phyloP scores from a whole-genome alignment of 2,329 filamentous ascomycete species.

The Penicillium sp. region DNA sequence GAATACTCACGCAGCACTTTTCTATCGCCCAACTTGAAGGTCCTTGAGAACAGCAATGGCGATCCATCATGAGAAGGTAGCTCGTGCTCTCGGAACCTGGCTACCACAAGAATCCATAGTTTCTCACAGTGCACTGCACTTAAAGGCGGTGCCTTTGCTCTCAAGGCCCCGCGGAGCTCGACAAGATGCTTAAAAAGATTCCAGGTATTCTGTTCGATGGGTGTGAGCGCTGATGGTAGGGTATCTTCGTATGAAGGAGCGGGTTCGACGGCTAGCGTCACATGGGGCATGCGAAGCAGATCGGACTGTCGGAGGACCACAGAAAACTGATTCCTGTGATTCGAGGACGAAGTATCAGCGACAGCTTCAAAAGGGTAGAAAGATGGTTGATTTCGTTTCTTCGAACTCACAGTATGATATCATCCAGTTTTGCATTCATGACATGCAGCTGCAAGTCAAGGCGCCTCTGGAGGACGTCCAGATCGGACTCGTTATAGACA shows the following conservation, averaged over 20 bases:
- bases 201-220: neutral
- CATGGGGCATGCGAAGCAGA: neutral
- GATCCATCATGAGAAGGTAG: neutral
- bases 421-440: conserved; percentile 6
- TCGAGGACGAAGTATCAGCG: neutral
- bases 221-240: neutral
- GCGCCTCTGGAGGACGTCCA: conserved; percentile 1
- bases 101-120: neutral
- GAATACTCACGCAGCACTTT: neutral
- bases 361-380: neutral
- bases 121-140: neutral
- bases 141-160: neutral
- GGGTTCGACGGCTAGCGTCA: neutral
- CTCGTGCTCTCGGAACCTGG: neutral
- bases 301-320: neutral
- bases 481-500: neutral
- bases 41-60: neutral
- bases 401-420: neutral
- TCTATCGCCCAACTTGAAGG: neutral
- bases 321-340: neutral
- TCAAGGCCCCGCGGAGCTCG: neutral
- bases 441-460: conserved; percentile 4
- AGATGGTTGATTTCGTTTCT: neutral
- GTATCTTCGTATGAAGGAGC: neutral
- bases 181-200: neutral